Evolutionary conservation across 176 grass and related monocot genomes (phyloP).

Genomic region (Microstegium vimineum): DNA sequence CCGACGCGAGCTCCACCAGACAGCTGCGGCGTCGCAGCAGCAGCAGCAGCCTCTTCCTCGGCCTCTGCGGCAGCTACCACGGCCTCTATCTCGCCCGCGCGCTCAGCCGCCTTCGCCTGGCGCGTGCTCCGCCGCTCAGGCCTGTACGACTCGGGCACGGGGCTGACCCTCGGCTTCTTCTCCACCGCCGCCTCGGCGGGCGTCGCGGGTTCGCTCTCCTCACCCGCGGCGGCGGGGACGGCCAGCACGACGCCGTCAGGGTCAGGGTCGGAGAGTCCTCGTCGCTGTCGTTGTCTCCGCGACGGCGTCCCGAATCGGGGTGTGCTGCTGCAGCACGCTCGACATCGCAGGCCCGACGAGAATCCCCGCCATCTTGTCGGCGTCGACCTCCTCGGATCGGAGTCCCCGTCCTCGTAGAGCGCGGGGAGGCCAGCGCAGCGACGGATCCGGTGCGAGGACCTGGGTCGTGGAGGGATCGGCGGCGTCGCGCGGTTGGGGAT

Average conservation of each 20-base stretch:
- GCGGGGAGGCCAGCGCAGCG: conserved; percentile 3
- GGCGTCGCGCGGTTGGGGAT: conserved; percentile 7
- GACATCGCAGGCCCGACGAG: conserved; percentile 49
- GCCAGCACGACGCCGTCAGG: conserved; percentile 3
- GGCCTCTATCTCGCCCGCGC: conserved; percentile 39
- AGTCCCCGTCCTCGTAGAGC: conserved; percentile 78
- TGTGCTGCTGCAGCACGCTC: not conserved
- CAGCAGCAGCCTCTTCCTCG: not conserved
- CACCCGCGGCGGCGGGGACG: not conserved
- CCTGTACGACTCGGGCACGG: conserved; percentile 22
- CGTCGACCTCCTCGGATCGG: conserved; percentile 85
- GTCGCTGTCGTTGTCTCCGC: not conserved
- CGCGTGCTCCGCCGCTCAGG: conserved; percentile 69
- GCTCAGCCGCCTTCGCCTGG: conserved; percentile 44
- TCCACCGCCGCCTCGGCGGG: not conserved
- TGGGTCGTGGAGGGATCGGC: conserved; percentile 19
- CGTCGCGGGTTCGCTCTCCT: not conserved
- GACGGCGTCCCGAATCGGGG: conserved; percentile 7
- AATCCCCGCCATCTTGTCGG: conserved; percentile 58
- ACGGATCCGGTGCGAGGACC: conserved; percentile 18
- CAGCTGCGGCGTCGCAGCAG: not conserved
- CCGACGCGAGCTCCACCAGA: too few species aligned
- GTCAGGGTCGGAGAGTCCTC: not conserved
- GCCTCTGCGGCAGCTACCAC: conserved; percentile 34
- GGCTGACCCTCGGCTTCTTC: conserved; percentile 27